Base-by-base conservation (phyloP, 1,284 basidiomycete genomes). In the Rhizoctonia solani region DNA sequence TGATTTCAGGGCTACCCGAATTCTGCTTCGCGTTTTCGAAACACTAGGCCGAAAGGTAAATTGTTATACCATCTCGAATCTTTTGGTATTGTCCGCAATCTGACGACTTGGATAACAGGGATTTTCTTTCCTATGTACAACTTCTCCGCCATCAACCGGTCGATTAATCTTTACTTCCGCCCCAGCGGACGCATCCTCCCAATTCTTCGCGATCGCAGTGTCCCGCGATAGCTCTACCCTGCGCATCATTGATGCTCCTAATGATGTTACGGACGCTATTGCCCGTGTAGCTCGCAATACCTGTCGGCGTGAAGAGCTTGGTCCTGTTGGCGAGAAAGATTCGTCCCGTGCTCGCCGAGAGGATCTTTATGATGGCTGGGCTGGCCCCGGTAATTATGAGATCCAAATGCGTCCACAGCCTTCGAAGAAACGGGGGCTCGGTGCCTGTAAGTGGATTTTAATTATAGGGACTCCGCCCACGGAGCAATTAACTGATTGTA, bases 181-280 rank as follows among this genome's bases (percentile, higher is more conserved):
- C 23, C 58, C 58, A 16, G 58, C 58, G 23, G 58, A 61, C 32
- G 49, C 47, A 5, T 34, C 58, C 16, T 61, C 58, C 14, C 58
- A 61, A 29, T 61, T 61, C 30, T 61, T 61, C 58, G 58, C 58
- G 46, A 61, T 61, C 58, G 58, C 58, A 16, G 58, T 61, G 29
- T 61, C 58, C 47, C 58, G 58, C 6, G 58, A 61, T 32, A 61
- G 58, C 46, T 61, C 58, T 2, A 61, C 58, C 58, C 58, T 61
- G 47, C 58, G 58, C 46, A 50, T 61, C 58, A 61, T 61, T 23
- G 58, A 61, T 61, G 58, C 58, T 14, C 58, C 58, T 4, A 46
- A 61, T 16, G 58, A 61, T 50, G 58, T 61, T 50, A 61, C 58
- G 29, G 58, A 61, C 58, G 58, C 58, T 27, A 61, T 61, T 32